Evolutionary conservation across 2,329 filamentous ascomycete genomes (phyloP), one percentile per base, ranked within the genome.

Genomic region (Fusarium torulosum): DNA sequence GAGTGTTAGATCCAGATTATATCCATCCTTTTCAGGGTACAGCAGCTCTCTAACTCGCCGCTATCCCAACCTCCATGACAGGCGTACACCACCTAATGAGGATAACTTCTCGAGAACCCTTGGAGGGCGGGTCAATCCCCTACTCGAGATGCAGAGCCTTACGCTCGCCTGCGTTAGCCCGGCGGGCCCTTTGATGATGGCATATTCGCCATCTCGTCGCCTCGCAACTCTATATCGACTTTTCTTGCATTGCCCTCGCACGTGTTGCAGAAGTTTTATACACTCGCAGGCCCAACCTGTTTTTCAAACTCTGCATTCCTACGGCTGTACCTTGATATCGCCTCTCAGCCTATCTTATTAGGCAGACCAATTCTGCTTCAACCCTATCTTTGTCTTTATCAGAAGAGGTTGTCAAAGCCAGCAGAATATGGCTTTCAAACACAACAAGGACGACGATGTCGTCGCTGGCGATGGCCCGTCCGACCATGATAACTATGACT

Each of bases 101-200:
- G 55, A 68, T 52, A 66, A 41, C 59, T 50, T 53, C 58, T 43
- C 13, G 20, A 56, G 45, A 45, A 50, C 51, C 64, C 57, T 59
- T 52, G 59, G 47, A 42, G 53, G 59, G 66, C 58, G 67, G 61
- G 70, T 61, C 60, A 64, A 72, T 69, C 64, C 65, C 65, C 61
- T 71, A 63, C 56, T 69, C 40, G 59, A 41, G 41, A 55, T 59
- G 21, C 38, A 63, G 56, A 51, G 38, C 53, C 56, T 51, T 68
- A 63, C 57, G 45, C 65, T 65, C 53, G 46, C 59, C 60, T 69
- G 61, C 70, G 68, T 72, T 73, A 74, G 72, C 42, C 41, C 25
- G 20, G 68, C 65, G 67, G 72, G 64, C 62, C 68, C 63, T 63
- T 69, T 43, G 50, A 67, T 72, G 72, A 73, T 73, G 65, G 69